These are phyloP conservation scores for Massarina eburnea DNA, from an alignment of 2,329 filamentous ascomycete species.

Conservation along the genomic window DNA sequence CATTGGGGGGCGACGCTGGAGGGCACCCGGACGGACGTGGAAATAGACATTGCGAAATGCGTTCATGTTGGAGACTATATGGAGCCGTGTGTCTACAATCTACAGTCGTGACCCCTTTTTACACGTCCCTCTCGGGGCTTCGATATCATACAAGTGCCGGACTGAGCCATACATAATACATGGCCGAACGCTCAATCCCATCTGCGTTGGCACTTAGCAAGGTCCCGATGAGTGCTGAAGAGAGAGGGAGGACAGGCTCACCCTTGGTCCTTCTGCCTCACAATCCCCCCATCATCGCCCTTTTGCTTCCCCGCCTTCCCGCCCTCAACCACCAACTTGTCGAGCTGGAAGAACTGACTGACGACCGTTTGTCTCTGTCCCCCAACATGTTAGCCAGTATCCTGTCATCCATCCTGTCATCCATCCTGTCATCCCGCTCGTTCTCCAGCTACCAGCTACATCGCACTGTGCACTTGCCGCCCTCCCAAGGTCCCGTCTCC, in stretches of 20 bases:
- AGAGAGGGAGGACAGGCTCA: constrained; percentile 45
- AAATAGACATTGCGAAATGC: neutral
- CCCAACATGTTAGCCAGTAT: constrained; percentile 40
- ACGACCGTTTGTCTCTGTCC: constrained; percentile 88
- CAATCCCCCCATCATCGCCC: constrained; percentile 65
- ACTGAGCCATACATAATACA: too few species aligned
- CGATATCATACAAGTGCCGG: neutral
- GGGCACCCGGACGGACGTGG: neutral
- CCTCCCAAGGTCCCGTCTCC: neutral
- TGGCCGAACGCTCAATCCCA: constrained; percentile 8
- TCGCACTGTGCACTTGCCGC: too few species aligned
- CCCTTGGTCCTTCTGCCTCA: constrained; percentile 79
- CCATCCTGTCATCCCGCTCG: neutral
- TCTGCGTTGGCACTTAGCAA: neutral
- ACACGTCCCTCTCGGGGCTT: neutral
- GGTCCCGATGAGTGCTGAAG: neutral
- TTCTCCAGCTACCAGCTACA: neutral
- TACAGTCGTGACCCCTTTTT: neutral
- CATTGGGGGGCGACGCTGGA: neutral
- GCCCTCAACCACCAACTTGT: constrained; percentile 88
- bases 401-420: constrained; percentile 5
- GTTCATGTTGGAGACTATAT: too few species aligned
- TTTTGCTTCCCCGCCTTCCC: constrained; percentile 76
- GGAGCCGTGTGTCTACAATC: too few species aligned
- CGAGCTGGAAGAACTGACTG: constrained; percentile 91